Conservation (phyloP, 495 filamentous ascomycete genomes). For the Penicillium desertorum region DNA sequence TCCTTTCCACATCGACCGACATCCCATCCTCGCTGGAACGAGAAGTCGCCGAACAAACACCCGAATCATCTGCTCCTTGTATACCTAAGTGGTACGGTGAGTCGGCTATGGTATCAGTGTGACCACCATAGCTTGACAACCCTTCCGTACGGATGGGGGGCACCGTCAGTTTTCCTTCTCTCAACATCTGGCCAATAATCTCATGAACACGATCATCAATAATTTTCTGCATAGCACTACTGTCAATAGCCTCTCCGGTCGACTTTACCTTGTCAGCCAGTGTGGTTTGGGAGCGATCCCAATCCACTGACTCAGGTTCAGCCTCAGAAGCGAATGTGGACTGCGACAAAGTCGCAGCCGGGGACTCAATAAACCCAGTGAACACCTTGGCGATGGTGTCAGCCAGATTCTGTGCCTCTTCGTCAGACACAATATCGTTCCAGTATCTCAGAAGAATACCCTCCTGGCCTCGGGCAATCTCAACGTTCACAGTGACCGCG, state of each 20-base stretch:
- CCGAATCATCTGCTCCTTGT: constrained; percentile 27
- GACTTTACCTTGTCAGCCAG: constrained; percentile 18
- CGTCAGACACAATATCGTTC: constrained; percentile 46
- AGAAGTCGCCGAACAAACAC: constrained; percentile 27
- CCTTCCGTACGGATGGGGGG: constrained; percentile 19
- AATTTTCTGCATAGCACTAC: constrained; percentile 34
- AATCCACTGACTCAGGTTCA: constrained; percentile 8
- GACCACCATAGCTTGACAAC: constrained; percentile 18
- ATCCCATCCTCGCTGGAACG: constrained; percentile 28
- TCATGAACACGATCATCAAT: constrained; percentile 45
- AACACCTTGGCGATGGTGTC: constrained; percentile 38
- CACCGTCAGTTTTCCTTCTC: constrained; percentile 35
- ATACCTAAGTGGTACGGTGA: constrained; percentile 24
- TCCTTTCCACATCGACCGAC: constrained; percentile 35
- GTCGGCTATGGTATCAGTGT: constrained; percentile 18
- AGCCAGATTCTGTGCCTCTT: constrained; percentile 34
- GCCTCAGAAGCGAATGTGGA: constrained; percentile 19
- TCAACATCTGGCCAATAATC: constrained; percentile 41
- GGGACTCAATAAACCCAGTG: constrained; percentile 35
- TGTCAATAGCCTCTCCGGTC: constrained; percentile 21
- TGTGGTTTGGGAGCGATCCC: constrained; percentile 18
- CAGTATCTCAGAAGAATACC: constrained; percentile 52
- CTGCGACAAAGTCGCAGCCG: constrained; percentile 24
- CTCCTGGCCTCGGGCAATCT: constrained; percentile 42
- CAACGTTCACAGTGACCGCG: constrained; percentile 49